Conservation (phyloP, 2,329 filamentous ascomycete species). For the Colletotrichum sublineola region DNA sequence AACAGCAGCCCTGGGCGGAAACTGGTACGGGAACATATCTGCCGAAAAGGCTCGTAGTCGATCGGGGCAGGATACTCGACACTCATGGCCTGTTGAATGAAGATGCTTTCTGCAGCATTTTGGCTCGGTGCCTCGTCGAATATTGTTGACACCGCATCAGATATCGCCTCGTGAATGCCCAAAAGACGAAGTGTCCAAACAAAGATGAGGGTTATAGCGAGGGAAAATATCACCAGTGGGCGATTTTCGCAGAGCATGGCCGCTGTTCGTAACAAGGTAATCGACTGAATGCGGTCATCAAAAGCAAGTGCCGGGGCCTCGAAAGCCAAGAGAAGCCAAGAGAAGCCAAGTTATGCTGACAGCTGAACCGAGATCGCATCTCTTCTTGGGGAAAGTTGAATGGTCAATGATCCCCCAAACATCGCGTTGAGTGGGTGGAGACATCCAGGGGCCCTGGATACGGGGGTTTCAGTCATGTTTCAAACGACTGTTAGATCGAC, state of each 20-base stretch:
- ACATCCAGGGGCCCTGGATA: background rate
- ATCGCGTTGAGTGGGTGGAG: background rate
- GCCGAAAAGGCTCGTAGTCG: slow-evolving; percentile 51
- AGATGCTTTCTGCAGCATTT: slow-evolving; percentile 40
- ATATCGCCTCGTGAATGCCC: slow-evolving; percentile 8
- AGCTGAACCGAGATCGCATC: background rate
- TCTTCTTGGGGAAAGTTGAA: background rate
- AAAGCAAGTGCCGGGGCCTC: background rate
- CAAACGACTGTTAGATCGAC: slow-evolving; percentile 1
- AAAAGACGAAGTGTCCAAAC: slow-evolving; percentile 37
- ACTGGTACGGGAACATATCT: slow-evolving; percentile 49
- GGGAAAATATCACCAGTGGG: slow-evolving; percentile 26
- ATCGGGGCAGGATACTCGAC: slow-evolving; percentile 54
- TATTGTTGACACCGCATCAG: slow-evolving; percentile 21
- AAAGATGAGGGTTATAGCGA: slow-evolving; percentile 22
- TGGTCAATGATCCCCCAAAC: background rate
- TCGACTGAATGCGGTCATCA: background rate
- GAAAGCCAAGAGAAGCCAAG: slow-evolving; percentile 13
- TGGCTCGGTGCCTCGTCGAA: slow-evolving; percentile 10
- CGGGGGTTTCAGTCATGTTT: slow-evolving; percentile 31
- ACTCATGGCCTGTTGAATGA: slow-evolving; percentile 46
- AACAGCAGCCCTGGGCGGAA: slow-evolving; percentile 55
- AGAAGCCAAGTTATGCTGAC: background rate
- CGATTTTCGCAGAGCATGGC: slow-evolving; percentile 38
- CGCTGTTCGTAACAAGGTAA: slow-evolving; percentile 1